phyloP scores from a whole-genome alignment of 495 filamentous ascomycete species.

The Lichina pygmaea region DNA sequence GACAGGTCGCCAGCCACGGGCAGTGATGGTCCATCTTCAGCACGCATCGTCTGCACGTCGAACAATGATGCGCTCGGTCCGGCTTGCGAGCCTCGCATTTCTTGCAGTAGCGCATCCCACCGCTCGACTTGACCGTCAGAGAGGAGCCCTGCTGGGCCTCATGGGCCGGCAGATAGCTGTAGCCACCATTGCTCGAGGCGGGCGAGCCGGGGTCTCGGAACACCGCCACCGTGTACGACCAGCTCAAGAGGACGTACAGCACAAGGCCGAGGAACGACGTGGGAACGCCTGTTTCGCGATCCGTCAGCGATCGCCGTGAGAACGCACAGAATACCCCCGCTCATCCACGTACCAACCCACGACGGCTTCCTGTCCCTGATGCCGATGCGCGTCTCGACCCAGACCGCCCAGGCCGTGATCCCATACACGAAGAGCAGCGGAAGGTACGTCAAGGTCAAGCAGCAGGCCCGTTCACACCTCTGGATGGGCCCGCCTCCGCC shows the following conservation, averaged over 20 bases:
- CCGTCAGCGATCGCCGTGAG: neutral
- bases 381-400: slow-evolving; percentile 57
- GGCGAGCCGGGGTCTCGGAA: slow-evolving; percentile 72
- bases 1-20: slow-evolving; percentile 89
- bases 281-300: neutral
- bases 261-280: slow-evolving; percentile 30
- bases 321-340: too few species aligned
- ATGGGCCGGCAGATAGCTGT: slow-evolving; percentile 34
- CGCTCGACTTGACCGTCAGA: slow-evolving; percentile 75
- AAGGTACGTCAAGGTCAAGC: slow-evolving; percentile 53
- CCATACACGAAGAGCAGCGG: slow-evolving; percentile 75
- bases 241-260: slow-evolving; percentile 59
- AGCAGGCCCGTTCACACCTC: slow-evolving; percentile 63
- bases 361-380: slow-evolving; percentile 23
- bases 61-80: slow-evolving; percentile 91
- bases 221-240: slow-evolving; percentile 72
- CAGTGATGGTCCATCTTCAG: slow-evolving; percentile 99
- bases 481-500: slow-evolving; percentile 9
- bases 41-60: slow-evolving; percentile 72
- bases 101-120: slow-evolving; percentile 74
- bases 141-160: slow-evolving; percentile 35
- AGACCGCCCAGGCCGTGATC: slow-evolving; percentile 71
- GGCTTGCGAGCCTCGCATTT: slow-evolving; percentile 87
- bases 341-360: slow-evolving; percentile 19
- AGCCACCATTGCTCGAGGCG: slow-evolving; percentile 22